Conservation (phyloP, 192 early-diverging fungal species). For the Cetraspora pellucida region DNA sequence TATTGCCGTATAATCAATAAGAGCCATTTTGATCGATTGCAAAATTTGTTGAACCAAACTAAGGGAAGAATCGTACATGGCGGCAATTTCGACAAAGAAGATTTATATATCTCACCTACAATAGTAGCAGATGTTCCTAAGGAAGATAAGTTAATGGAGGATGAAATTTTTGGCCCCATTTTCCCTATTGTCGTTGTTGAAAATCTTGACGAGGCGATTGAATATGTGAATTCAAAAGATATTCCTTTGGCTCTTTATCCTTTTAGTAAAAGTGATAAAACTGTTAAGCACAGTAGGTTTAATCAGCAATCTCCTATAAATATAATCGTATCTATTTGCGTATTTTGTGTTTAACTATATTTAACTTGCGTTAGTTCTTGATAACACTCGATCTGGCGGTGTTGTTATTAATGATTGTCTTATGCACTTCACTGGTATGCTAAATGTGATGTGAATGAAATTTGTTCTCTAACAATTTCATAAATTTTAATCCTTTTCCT, state of each 20-base stretch:
- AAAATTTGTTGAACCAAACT: constrained; percentile 49
- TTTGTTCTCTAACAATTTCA: neutral
- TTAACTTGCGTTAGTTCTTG: constrained; percentile 48
- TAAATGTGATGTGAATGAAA: neutral
- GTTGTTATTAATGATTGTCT: constrained; percentile 81
- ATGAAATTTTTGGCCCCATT: constrained; percentile 93
- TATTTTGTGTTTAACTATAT: neutral
- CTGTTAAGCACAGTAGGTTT: constrained; percentile 53
- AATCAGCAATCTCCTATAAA: neutral
- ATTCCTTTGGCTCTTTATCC: constrained; percentile 83
- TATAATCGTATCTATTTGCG: neutral
- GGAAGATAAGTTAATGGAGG: constrained; percentile 68
- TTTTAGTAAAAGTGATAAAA: constrained; percentile 58
- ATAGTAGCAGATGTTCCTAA: constrained; percentile 72
- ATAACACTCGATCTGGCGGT: constrained; percentile 73
- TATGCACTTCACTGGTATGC: constrained; percentile 63
- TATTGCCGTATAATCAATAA: constrained; percentile 66
- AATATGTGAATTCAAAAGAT: constrained; percentile 61
- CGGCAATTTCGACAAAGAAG: constrained; percentile 60
- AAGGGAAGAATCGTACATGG: constrained; percentile 61
- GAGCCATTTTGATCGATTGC: constrained; percentile 66
- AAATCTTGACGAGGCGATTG: constrained; percentile 64
- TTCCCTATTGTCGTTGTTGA: constrained; percentile 77
- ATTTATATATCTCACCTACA: constrained; percentile 81
- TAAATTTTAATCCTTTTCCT: neutral